Evolutionary conservation across 345 rosid species (phyloP).

Genomic region (Eucalyptus tenuipes): DNA sequence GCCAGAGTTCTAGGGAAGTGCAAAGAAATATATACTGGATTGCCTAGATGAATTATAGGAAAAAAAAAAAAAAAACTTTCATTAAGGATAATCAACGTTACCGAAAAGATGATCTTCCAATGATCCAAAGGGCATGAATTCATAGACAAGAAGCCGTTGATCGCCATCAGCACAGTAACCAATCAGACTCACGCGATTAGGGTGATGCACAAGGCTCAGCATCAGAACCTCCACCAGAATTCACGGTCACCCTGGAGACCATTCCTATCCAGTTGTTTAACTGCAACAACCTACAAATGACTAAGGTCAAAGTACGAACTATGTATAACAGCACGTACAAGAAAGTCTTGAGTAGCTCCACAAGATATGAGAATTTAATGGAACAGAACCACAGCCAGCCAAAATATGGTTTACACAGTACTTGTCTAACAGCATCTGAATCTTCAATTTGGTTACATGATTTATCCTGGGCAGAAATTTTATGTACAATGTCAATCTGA

Average conservation of each 20-base stretch:
- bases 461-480: background rate
- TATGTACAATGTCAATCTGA: background rate
- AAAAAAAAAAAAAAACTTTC: background rate
- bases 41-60: background rate
- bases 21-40: background rate
- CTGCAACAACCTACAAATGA: conserved; percentile 65
- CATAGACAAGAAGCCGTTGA: conserved; percentile 90
- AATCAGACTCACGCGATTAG: conserved; percentile 81
- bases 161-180: conserved; percentile 99
- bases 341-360: background rate
- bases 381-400: background rate
- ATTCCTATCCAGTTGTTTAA: conserved; percentile 86
- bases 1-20: background rate
- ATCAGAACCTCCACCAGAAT: conserved; percentile 90
- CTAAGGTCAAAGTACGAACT: background rate
- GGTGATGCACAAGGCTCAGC: conserved; percentile 97
- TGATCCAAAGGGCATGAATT: conserved; percentile 89
- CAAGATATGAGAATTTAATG: background rate
- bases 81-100: conserved; percentile 4
- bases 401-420: background rate
- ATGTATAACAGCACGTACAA: background rate
- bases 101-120: conserved; percentile 93
- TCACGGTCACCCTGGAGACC: conserved; percentile 96
- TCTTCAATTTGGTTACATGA: background rate
- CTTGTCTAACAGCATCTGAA: background rate